Conservation (phyloP, 2,329 filamentous ascomycete species). For the Sordariomycetes sp. region DNA sequence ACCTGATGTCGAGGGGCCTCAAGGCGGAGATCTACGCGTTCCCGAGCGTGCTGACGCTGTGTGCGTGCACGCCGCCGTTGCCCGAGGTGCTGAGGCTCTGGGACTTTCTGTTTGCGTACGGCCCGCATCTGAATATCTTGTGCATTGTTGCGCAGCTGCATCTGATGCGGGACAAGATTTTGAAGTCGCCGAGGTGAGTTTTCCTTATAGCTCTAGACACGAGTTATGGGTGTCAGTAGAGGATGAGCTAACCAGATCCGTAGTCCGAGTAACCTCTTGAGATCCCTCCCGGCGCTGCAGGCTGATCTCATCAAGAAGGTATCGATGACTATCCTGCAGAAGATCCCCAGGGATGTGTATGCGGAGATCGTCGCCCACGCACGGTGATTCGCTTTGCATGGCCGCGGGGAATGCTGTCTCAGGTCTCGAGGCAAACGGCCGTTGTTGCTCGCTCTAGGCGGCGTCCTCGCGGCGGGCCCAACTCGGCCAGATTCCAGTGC, state of each 20-base stretch:
- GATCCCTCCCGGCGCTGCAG: constrained; percentile 75
- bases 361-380: constrained; percentile 83
- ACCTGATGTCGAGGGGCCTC: constrained; percentile 77
- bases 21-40: constrained; percentile 95
- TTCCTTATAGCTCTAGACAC: background rate
- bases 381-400: constrained; percentile 32
- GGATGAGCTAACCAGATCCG: background rate
- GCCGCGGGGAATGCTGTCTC: too few species aligned
- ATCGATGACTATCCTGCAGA: constrained; percentile 76
- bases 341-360: constrained; percentile 85
- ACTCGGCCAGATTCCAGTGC: background rate
- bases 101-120: constrained; percentile 97
- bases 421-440: too few species aligned
- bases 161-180: constrained; percentile 72
- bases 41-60: constrained; percentile 85
- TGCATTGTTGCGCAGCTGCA: constrained; percentile 95
- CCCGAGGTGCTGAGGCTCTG: constrained; percentile 88
- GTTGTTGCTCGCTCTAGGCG: background rate
- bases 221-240: background rate
- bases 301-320: constrained; percentile 76
- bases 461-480: too few species aligned
- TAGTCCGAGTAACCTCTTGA: constrained; percentile 86
- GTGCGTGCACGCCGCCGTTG: constrained; percentile 88
- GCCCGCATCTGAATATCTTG: constrained; percentile 85
- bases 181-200: constrained; percentile 70